phyloP scores from a whole-genome alignment of 352 stramenopile species.

The Pythium diclinum region DNA sequence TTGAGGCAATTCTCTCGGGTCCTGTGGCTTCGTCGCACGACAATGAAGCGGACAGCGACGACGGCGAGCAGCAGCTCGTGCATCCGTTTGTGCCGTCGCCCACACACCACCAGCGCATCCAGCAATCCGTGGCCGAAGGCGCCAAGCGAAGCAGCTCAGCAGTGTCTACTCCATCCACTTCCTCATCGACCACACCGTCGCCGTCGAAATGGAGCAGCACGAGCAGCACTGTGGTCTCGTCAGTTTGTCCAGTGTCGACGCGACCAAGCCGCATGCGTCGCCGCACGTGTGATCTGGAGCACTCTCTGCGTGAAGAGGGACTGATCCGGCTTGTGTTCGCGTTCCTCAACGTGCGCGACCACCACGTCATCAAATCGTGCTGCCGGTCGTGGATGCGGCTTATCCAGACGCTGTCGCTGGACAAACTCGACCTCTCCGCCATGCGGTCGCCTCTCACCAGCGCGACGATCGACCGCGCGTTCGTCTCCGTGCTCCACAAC shows the following conservation, averaged over 20 bases:
- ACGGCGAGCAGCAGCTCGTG: slow-evolving; percentile 14
- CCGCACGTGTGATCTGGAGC: slow-evolving; percentile 35
- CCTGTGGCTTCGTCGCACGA: not conserved
- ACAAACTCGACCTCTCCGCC: slow-evolving; percentile 59
- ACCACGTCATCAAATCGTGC: slow-evolving; percentile 57
- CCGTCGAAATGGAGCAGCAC: not conserved
- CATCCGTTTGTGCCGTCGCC: slow-evolving; percentile 15
- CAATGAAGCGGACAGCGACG: not conserved
- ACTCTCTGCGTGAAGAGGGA: slow-evolving; percentile 49
- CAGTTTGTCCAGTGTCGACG: slow-evolving; percentile 10
- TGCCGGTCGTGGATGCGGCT: slow-evolving; percentile 59
- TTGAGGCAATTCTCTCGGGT: slow-evolving; percentile 13
- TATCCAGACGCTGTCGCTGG: slow-evolving; percentile 66
- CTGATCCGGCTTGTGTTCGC: slow-evolving; percentile 58
- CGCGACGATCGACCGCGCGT: slow-evolving; percentile 51
- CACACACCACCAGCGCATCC: not conserved
- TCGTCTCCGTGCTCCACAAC: slow-evolving; percentile 57
- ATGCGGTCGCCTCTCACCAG: slow-evolving; percentile 44
- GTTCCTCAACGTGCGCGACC: slow-evolving; percentile 73
- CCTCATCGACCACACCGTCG: not conserved
- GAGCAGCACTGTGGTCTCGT: not conserved
- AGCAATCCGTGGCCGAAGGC: not conserved
- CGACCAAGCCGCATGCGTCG: slow-evolving; percentile 17
- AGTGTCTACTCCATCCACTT: not conserved
- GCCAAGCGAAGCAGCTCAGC: not conserved